Evolutionary conservation across 441 rosid species (phyloP).

Genomic region (Syzygium malaccense): DNA sequence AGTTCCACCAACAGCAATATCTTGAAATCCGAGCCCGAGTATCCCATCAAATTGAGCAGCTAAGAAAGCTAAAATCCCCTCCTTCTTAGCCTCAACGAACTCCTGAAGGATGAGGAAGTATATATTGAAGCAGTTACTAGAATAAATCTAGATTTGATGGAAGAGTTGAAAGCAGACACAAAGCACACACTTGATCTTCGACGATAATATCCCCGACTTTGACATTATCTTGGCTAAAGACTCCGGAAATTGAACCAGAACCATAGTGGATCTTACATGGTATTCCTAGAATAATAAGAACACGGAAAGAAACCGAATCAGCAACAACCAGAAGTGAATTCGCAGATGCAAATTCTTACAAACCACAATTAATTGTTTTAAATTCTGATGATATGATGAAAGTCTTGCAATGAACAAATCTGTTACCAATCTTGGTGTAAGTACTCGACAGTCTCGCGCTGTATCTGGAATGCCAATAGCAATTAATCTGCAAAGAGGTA

Average conservation of each 20-base stretch:
- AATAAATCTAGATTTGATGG: not conserved
- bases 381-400: not conserved
- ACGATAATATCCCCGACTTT: slow-evolving; percentile 35
- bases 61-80: slow-evolving; percentile 34
- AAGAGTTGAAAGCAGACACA: not conserved
- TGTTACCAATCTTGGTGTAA: slow-evolving; percentile 51
- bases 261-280: slow-evolving; percentile 43
- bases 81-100: slow-evolving; percentile 41
- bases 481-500: slow-evolving; percentile 37
- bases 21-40: slow-evolving; percentile 50
- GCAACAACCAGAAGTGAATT: not conserved
- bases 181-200: slow-evolving; percentile 35
- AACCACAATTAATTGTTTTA: not conserved
- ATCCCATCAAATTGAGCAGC: slow-evolving; percentile 41
- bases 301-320: not conserved
- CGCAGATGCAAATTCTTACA: not conserved
- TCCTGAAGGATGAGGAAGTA: slow-evolving; percentile 22
- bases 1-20: slow-evolving; percentile 31
- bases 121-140: not conserved
- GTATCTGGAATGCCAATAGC: slow-evolving; percentile 49
- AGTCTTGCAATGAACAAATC: not conserved
- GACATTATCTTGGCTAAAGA: slow-evolving; percentile 47
- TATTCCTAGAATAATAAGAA: slow-evolving; percentile 20
- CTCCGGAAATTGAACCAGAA: slow-evolving; percentile 39
- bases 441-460: slow-evolving; percentile 40